phyloP scores from a whole-genome alignment of 2,329 filamentous ascomycete species.

The Pyricularia sp. region DNA sequence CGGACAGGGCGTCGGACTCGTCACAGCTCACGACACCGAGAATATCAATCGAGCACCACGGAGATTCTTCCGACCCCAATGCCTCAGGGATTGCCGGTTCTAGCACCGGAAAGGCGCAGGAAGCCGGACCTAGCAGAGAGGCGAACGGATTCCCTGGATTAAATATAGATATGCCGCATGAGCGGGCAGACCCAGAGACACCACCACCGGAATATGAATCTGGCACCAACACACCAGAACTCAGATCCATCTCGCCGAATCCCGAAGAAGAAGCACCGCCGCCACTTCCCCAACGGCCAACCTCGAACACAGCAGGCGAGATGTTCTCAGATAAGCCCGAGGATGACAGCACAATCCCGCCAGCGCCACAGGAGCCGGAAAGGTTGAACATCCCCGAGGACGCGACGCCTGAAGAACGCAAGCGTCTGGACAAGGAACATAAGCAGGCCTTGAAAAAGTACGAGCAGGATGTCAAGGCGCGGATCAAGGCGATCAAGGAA shows the following conservation, averaged over 20 bases:
- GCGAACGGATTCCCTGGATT: not conserved
- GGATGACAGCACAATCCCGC: slow-evolving; percentile 24
- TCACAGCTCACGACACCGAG: slow-evolving; percentile 21
- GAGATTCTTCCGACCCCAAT: slow-evolving; percentile 17
- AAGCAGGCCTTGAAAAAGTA: slow-evolving; percentile 54
- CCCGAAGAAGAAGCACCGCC: not conserved
- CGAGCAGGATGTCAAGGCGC: slow-evolving; percentile 56
- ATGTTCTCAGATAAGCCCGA: not conserved
- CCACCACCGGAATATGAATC: not conserved
- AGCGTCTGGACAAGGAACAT: slow-evolving; percentile 60
- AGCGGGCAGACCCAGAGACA: not conserved
- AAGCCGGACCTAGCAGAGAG: not conserved
- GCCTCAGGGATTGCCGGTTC: slow-evolving; percentile 9
- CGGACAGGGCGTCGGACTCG: not conserved
- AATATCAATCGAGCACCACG: slow-evolving; percentile 36
- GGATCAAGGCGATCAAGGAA: slow-evolving; percentile 54
- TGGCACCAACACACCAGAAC: not conserved
- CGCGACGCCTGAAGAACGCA: slow-evolving; percentile 55
- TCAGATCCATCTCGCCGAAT: not conserved
- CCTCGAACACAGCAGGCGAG: not conserved
- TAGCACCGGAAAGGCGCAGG: not conserved
- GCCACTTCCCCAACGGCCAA: not conserved
- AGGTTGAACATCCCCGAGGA: slow-evolving; percentile 48
- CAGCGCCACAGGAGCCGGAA: slow-evolving; percentile 43
- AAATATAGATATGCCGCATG: not conserved